phyloP scores from a whole-genome alignment of 352 stramenopile species.

The Globisporangium splendens region DNA sequence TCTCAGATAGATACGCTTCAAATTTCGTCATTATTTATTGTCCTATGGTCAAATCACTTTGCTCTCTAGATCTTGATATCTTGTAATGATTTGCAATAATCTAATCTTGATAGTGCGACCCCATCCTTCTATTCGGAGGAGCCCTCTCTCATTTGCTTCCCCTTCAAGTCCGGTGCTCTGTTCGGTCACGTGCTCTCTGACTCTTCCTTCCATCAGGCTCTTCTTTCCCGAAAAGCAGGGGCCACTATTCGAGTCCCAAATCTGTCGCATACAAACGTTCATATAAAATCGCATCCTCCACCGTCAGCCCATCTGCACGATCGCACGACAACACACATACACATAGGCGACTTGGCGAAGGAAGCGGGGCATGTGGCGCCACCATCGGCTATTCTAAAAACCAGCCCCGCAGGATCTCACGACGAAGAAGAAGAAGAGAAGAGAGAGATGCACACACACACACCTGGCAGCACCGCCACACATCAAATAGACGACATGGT shows the following conservation, averaged over 20 bases:
- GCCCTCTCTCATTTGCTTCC: not conserved
- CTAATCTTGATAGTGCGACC: too few species aligned
- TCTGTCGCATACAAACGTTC: constrained; percentile 5
- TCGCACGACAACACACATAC: not conserved
- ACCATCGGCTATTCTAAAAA: constrained; percentile 4
- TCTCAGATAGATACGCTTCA: too few species aligned
- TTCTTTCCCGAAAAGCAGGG: constrained; percentile 1
- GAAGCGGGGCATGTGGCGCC: not conserved
- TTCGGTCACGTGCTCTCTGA: not conserved
- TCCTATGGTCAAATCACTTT: too few species aligned
- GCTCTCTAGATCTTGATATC: too few species aligned
- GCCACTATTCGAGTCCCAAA: not conserved
- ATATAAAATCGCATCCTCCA: constrained; percentile 2
- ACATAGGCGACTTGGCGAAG: constrained; percentile 7
- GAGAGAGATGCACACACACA: not conserved
- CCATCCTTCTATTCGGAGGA: not conserved
- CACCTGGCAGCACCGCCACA: not conserved
- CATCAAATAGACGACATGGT: constrained; percentile 6
- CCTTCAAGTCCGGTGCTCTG: constrained; percentile 12
- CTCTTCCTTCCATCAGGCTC: constrained; percentile 1
- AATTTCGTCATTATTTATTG: too few species aligned
- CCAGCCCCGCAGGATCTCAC: constrained; percentile 9
- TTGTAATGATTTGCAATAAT: too few species aligned
- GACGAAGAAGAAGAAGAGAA: not conserved
- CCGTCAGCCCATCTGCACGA: not conserved